Evolutionary conservation across 73 alveolate genomes (phyloP).

Genomic region (Effrenium voratum): DNA sequence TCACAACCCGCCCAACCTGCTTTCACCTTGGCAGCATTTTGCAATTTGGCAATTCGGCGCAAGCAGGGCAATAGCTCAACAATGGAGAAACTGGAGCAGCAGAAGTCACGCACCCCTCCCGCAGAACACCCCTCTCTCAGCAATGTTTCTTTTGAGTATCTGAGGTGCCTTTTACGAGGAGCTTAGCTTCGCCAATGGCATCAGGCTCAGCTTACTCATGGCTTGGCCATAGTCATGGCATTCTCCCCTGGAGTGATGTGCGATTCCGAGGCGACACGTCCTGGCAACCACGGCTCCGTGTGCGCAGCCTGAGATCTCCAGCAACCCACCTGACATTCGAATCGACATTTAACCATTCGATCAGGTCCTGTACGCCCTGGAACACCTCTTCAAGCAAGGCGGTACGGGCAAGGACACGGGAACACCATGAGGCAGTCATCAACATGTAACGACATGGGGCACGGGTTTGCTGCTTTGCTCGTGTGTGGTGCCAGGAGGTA

Average conservation of each 20-base stretch:
- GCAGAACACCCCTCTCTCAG: too few species aligned
- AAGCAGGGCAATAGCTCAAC: too few species aligned
- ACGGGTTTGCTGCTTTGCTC: neutral
- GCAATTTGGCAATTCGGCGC: too few species aligned
- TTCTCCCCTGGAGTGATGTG: neutral
- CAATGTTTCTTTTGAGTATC: too few species aligned
- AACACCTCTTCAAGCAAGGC: neutral
- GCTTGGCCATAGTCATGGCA: neutral
- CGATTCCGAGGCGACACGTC: conserved; percentile 42
- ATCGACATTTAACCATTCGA: too few species aligned
- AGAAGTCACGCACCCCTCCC: too few species aligned
- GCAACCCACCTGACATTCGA: too few species aligned
- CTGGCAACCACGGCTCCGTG: conserved; percentile 57
- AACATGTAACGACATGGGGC: neutral
- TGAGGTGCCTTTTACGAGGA: conserved; percentile 83
- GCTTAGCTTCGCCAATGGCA: conserved; percentile 80
- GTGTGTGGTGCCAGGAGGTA: conserved; percentile 21
- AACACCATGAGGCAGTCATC: neutral
- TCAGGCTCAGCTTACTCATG: neutral
- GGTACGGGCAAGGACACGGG: conserved; percentile 25
- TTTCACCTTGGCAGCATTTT: too few species aligned
- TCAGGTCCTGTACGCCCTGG: conserved; percentile 45
- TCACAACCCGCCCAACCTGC: too few species aligned
- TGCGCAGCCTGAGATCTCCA: neutral
- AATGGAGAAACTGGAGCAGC: too few species aligned